Conservation (phyloP, 192 early-diverging fungal species). For the Linnemannia hyalina region DNA sequence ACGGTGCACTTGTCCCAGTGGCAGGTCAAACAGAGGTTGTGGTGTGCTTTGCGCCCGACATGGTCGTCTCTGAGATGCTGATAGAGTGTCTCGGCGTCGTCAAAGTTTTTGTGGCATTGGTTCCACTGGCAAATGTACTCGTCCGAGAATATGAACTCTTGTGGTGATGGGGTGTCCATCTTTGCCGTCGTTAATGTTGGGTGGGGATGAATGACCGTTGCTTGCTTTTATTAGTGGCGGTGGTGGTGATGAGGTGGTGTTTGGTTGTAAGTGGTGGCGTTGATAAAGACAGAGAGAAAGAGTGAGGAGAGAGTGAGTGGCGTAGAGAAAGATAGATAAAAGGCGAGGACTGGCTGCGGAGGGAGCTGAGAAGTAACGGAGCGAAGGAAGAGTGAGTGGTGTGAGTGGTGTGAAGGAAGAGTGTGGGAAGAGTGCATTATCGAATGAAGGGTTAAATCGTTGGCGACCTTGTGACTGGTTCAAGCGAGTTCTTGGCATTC, state of each 20-base stretch:
- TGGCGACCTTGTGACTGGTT: too few relatives aligned
- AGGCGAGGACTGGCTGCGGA: too few relatives aligned
- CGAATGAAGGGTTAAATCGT: too few relatives aligned
- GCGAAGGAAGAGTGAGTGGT: too few relatives aligned
- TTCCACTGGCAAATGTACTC: constrained; percentile 63
- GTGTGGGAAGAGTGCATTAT: too few relatives aligned
- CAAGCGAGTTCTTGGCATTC: too few relatives aligned
- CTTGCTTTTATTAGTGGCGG: neutral
- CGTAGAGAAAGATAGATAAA: neutral
- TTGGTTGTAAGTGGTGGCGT: neutral
- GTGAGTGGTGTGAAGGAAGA: too few relatives aligned
- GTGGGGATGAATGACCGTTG: neutral
- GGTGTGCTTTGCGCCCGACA: constrained; percentile 89
- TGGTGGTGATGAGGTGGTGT: neutral
- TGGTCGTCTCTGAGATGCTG: constrained; percentile 89
- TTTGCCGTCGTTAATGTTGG: neutral
- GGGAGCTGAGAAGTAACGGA: too few relatives aligned
- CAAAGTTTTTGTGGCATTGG: constrained; percentile 66
- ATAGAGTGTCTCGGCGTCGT: constrained; percentile 88
- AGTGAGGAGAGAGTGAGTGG: neutral
- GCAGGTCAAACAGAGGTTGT: constrained; percentile 91
- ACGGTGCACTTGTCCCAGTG: constrained; percentile 88
- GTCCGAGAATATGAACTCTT: constrained; percentile 49
- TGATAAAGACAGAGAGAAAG: neutral
- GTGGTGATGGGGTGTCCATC: constrained; percentile 23